Evolutionary conservation across 352 stramenopile species (phyloP).

Genomic region (Phytopythium aichiense): DNA sequence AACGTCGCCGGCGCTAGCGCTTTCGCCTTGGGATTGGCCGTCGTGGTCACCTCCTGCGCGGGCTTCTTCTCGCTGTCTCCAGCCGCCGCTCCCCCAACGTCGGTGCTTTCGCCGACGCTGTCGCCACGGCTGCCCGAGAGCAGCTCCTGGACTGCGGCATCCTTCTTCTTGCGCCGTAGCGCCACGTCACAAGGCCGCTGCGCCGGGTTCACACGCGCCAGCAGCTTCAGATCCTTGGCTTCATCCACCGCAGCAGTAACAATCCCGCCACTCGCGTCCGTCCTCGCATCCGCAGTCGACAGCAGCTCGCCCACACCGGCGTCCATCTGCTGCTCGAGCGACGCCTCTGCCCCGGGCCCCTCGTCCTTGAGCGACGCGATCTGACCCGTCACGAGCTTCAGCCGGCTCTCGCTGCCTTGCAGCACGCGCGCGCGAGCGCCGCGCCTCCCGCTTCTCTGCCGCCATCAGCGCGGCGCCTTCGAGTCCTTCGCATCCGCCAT

Average conservation of each 20-base stretch:
- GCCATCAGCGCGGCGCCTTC: constrained; percentile 13
- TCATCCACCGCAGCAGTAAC: constrained; percentile 1
- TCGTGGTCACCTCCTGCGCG: neutral
- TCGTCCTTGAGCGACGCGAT: constrained; percentile 51
- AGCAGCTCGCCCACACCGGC: constrained; percentile 44
- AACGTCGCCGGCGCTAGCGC: constrained; percentile 23
- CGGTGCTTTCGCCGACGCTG: neutral
- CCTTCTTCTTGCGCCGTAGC: constrained; percentile 50
- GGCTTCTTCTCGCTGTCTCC: neutral
- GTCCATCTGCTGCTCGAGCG: constrained; percentile 39
- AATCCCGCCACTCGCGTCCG: constrained; percentile 1
- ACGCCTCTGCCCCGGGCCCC: constrained; percentile 8
- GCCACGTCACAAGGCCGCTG: constrained; percentile 66
- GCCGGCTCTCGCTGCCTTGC: constrained; percentile 44
- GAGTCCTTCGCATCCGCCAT: neutral
- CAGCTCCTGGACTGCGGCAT: constrained; percentile 53
- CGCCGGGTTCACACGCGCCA: constrained; percentile 48
- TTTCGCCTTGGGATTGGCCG: constrained; percentile 7
- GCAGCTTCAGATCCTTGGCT: constrained; percentile 26
- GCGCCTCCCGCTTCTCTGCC: constrained; percentile 60
- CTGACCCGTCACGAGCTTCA: constrained; percentile 68
- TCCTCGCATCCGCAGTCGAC: constrained; percentile 6
- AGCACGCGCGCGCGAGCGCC: constrained; percentile 62
- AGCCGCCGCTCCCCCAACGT: constrained; percentile 3
- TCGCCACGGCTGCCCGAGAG: constrained; percentile 11